These are phyloP conservation scores for Penicillium odoratum DNA, from an alignment of 495 filamentous ascomycete genomes.

Conservation along the genomic window DNA sequence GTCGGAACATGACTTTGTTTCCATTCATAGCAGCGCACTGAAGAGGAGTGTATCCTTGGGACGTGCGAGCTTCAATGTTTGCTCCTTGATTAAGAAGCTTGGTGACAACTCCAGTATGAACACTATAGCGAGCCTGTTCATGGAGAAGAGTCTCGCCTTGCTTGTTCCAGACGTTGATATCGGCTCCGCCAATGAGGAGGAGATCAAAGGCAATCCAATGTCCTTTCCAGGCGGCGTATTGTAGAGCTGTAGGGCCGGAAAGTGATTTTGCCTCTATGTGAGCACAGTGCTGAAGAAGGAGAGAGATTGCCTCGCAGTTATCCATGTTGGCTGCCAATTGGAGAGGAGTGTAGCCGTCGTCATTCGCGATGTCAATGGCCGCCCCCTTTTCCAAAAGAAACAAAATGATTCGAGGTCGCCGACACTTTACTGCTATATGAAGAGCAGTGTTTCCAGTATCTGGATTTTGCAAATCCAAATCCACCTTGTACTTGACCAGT, in stretches of 20 bases:
- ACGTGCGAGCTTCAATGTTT: constrained; percentile 34
- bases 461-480: constrained; percentile 30
- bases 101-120: constrained; percentile 13
- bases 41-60: constrained; percentile 33
- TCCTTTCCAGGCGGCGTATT: constrained; percentile 23
- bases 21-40: constrained; percentile 35
- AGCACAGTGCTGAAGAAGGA: constrained; percentile 28
- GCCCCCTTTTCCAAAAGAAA: constrained; percentile 36
- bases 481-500: constrained; percentile 24
- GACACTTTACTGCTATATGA: constrained; percentile 29
- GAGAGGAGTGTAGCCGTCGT: constrained; percentile 31
- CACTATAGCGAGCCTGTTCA: constrained; percentile 19
- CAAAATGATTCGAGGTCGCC: constrained; percentile 29
- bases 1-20: constrained; percentile 29
- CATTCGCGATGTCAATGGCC: constrained; percentile 21
- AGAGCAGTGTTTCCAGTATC: constrained; percentile 34
- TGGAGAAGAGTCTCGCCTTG: constrained; percentile 35
- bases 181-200: constrained; percentile 31
- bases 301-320: constrained; percentile 33
- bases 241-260: constrained; percentile 28
- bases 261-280: constrained; percentile 26
- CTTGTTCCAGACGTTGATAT: constrained; percentile 34
- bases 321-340: constrained; percentile 32
- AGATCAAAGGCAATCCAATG: constrained; percentile 38
- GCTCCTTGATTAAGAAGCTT: constrained; percentile 31